Evolutionary conservation across 2,329 filamentous ascomycete genomes (phyloP), one percentile per base, ranked within the genome.

Genomic region (Fusarium sp.): DNA sequence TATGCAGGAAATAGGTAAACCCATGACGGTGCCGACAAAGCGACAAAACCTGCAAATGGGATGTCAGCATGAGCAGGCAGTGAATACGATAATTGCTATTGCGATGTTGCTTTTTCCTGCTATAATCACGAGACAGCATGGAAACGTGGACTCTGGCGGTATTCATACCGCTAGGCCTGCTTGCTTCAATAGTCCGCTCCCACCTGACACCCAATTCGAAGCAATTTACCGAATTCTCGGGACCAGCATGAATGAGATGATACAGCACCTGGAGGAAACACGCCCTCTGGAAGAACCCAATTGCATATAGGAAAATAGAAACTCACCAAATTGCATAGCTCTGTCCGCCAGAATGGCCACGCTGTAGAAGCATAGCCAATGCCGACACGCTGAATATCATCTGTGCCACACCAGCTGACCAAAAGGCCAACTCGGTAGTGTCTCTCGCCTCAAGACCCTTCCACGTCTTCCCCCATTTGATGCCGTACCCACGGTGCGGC

Each of bases 281-380:
- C 70, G 15, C 70, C 67, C 49, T 55, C 11, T 20, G 20, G 15
- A 13, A 22, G 7, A 56, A 44, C 62, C 50, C 35, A 70, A 60
- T 37, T 56, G 49, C 67, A 69, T 67, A 48, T 46, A 40, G 32
- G 30, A 54, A 30, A 54, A 47, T 35, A 15, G 15, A 62, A 76
- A 79, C 82, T 79, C 69, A 85, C 82, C 83, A 85, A 47, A 84
- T 83, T 27, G 75, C 75, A 71, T 82, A 84, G 52, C 79, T 81
- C 43, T 81, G 78, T 1, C 83, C 84, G 4, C 83, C 82, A 19
- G 82, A 83, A 68, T 85, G 83, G 3, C 80, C 79, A 52, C 84
- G 75, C 20, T 81, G 76, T 13, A 82, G 51, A 40, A 85, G 73
- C 79, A 83, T 83, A 22, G 78, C 77, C 53, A 84, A 62, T 8